Evolutionary conservation across 768 basidiomycete species (phyloP), one percentile per base, ranked within the genome.

Genomic region (Pisolithus orientalis): DNA sequence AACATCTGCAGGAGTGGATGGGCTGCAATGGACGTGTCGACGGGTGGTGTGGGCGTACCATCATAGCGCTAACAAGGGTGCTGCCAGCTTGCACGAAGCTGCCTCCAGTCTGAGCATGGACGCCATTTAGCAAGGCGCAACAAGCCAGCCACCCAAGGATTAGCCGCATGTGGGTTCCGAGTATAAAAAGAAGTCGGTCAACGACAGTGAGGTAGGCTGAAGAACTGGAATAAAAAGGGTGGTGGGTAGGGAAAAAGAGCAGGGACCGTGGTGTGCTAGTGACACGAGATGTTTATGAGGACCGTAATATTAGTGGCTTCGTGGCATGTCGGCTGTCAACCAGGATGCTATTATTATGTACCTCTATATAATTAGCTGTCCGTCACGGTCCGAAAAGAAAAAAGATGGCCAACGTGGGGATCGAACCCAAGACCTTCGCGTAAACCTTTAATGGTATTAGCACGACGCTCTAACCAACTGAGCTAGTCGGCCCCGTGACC

Each of bases 381-480:
- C 4, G 9, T 32, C 9, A 10, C 9, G 21, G 9, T 4, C 5
- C 11, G 38, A 16, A 25, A 25, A n/a, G n/a, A n/a, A 24, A 38
- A 44, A 52, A n/a, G 21, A 52, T 39, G 42, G 44, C 44, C 44
- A 44, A 52, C 34, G 44, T 44, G 46, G 38, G 44, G 38, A 17
- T 52, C 44, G 46, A 44, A 47, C 51, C 51, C 46, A 47, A 44
- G 43, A 46, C 47, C 38, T 27, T 45, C 28, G 39, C 51, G 43
- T 47, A 44, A 3, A 49, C 34, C 17, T 5, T 4, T 6, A 16
- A 9, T 7, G n/a, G 45, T 66, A 68, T 63, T 87, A 87, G 85
- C 82, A 85, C 85, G 80, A 87, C 85, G 85, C 86, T 87, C 87
- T 87, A 87, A 88, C 86, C 87, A 87, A 75, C 87, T 89, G 86